Percentiles rank a stretch among this genome's conserved stretches.
Conservation (phyloP, 495 filamentous ascomycete species). For the Margaritispora aquatica region DNA sequence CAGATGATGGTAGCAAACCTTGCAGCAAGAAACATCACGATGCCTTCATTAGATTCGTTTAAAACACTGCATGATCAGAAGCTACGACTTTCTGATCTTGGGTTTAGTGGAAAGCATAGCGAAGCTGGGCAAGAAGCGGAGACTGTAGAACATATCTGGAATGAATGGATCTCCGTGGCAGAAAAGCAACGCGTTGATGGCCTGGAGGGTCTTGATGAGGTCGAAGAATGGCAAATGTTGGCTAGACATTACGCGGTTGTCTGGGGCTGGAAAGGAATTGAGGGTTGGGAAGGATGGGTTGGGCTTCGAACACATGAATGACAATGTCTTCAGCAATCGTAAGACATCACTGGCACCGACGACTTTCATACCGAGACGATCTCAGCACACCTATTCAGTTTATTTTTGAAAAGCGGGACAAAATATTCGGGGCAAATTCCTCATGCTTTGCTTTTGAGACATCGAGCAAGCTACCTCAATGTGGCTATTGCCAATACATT, state of each 20-base stretch:
- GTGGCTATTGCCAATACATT: not conserved
- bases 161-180: constrained; percentile 57
- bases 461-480: not conserved
- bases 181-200: constrained; percentile 76
- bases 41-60: constrained; percentile 76
- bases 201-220: constrained; percentile 88
- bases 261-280: constrained; percentile 50
- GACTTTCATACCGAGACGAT: too few relatives aligned
- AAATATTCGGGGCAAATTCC: too few relatives aligned
- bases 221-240: constrained; percentile 89
- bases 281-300: constrained; percentile 10
- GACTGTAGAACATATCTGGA: constrained; percentile 72
- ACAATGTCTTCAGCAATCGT: not conserved
- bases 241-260: constrained; percentile 84
- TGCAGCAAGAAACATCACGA: constrained; percentile 70
- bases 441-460: not conserved
- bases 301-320: not conserved
- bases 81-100: constrained; percentile 51
- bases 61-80: constrained; percentile 58
- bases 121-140: constrained; percentile 42
- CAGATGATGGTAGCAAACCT: constrained; percentile 88
- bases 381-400: too few relatives aligned
- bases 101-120: constrained; percentile 38
- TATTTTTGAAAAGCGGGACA: too few relatives aligned
- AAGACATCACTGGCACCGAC: too few relatives aligned